These are phyloP conservation scores for Bipolaris gigantea DNA, from an alignment of 2,329 filamentous ascomycete genomes.

Conservation along the genomic window DNA sequence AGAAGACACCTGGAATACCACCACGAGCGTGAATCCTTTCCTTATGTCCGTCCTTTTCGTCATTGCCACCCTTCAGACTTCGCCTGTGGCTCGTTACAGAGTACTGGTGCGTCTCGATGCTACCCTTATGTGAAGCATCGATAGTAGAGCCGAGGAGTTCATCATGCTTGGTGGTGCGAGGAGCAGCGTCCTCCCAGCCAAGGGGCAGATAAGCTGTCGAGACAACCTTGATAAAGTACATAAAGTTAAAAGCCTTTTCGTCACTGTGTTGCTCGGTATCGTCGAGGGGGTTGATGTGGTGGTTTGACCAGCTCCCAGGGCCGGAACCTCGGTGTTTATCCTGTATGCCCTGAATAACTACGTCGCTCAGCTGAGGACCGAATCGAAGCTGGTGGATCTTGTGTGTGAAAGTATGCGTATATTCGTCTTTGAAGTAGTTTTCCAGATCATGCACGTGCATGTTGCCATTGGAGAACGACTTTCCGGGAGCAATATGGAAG, in stretches of 20 bases:
- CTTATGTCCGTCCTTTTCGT: constrained; percentile 83
- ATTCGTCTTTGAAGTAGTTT: constrained; percentile 80
- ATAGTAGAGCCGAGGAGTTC: constrained; percentile 51
- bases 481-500: constrained; percentile 96
- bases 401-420: constrained; percentile 84
- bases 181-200: constrained; percentile 70
- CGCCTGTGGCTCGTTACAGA: constrained; percentile 96
- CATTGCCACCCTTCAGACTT: constrained; percentile 79
- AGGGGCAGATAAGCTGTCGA: constrained; percentile 92
- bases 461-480: constrained; percentile 93
- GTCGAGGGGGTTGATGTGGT: constrained; percentile 92
- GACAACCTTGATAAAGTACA: constrained; percentile 99
- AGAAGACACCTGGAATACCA: constrained; percentile 96
- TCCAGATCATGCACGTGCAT: constrained; percentile 98
- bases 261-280: constrained; percentile 72
- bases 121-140: constrained; percentile 68
- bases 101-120: constrained; percentile 97
- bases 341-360: constrained; percentile 53
- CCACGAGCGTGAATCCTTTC: constrained; percentile 87
- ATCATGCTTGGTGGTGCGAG: constrained; percentile 49
- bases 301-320: constrained; percentile 73
- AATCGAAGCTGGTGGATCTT: constrained; percentile 87
- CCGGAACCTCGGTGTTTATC: constrained; percentile 58
- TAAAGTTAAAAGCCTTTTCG: constrained; percentile 89
- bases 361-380: constrained; percentile 83